Evolutionary conservation across 345 rosid species (phyloP).

Genomic region (Populus euphratica): DNA sequence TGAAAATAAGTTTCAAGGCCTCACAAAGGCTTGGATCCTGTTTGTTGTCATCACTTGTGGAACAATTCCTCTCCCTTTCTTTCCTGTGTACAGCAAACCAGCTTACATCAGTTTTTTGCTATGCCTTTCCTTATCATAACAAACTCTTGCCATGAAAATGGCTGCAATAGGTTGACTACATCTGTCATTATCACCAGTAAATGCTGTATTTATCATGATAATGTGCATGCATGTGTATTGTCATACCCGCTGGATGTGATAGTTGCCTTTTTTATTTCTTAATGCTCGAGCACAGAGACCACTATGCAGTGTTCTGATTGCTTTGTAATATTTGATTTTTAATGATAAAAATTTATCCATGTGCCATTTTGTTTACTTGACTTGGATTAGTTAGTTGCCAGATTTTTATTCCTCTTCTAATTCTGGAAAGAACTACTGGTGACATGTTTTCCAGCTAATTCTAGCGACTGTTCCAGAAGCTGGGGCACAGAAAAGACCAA

Average conservation of each 20-base stretch:
- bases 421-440: slow-evolving; percentile 17
- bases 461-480: slow-evolving; percentile 68
- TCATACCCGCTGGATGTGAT: neutral
- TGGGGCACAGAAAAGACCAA: slow-evolving; percentile 46
- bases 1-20: neutral
- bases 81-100: neutral
- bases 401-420: neutral
- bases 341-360: neutral
- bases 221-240: neutral
- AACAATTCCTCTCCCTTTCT: neutral
- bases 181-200: neutral
- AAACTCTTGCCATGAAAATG: neutral
- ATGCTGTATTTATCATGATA: neutral
- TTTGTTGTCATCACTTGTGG: neutral
- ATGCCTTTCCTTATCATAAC: neutral
- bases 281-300: neutral
- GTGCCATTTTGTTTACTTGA: neutral
- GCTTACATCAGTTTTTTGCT: neutral
- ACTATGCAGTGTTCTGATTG: neutral
- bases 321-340: neutral
- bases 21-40: neutral
- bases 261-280: neutral
- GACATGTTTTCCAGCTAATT: slow-evolving; percentile 56
- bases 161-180: neutral
- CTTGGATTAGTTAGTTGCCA: neutral